Evolutionary conservation across 2,329 filamentous ascomycete species (phyloP).

Genomic region (Atkinsonella hypoxylon): DNA sequence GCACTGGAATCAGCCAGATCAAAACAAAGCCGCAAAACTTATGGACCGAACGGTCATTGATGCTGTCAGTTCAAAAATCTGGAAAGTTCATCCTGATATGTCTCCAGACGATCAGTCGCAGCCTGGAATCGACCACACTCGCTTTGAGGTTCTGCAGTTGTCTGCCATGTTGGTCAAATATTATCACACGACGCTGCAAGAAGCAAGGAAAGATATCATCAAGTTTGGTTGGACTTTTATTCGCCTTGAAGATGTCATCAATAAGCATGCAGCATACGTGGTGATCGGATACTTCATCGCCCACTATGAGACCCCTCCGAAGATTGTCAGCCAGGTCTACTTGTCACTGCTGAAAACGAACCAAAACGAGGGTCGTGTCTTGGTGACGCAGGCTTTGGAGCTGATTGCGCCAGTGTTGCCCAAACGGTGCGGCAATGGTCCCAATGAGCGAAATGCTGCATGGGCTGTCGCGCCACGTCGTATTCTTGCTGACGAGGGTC

Average conservation of each 20-base stretch:
- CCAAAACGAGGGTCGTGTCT: conserved; percentile 81
- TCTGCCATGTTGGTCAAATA: conserved; percentile 95
- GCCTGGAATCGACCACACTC: conserved; percentile 83
- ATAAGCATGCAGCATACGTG: conserved; percentile 96
- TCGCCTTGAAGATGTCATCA: conserved; percentile 94
- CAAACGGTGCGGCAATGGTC: conserved; percentile 61
- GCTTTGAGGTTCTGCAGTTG: conserved; percentile 90
- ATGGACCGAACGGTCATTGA: conserved; percentile 84
- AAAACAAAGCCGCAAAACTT: conserved; percentile 50
- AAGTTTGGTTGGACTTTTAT: conserved; percentile 99
- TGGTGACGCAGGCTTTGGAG: conserved; percentile 91
- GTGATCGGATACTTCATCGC: conserved; percentile 97
- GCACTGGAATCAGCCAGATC: conserved; percentile 53
- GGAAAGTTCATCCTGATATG: conserved; percentile 80
- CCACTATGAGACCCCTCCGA: conserved; percentile 88
- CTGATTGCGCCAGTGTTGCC: conserved; percentile 89
- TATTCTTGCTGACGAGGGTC: conserved; percentile 85
- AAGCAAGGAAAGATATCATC: conserved; percentile 93
- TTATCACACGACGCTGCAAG: conserved; percentile 75
- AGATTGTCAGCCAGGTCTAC: conserved; percentile 94
- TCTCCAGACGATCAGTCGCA: conserved; percentile 72
- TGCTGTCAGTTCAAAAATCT: conserved; percentile 81
- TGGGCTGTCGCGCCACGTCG: conserved; percentile 88
- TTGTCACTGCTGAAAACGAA: conserved; percentile 82
- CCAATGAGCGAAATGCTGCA: conserved; percentile 61